Evolutionary conservation across 805 yeast species (phyloP), one percentile per base, ranked within the genome.

Genomic region (Metschnikowia henanensis): DNA sequence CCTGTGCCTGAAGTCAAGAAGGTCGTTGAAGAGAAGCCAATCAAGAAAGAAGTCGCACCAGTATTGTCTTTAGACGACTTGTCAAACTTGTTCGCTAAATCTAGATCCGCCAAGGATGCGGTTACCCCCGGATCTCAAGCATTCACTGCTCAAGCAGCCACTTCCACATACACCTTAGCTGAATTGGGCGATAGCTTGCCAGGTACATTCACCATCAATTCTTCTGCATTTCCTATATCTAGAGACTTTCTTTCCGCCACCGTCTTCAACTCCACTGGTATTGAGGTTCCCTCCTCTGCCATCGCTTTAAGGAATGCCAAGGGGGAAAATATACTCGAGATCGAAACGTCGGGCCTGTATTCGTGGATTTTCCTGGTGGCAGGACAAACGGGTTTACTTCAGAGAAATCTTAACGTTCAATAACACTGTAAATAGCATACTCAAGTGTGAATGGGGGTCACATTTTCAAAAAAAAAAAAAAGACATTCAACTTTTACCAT

Each of bases 61-160:
- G 66, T 70, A 17, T 52, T 71, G 57, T 65, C 75, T 4, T 56
- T 68, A 43, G 64, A 65, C 39, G 73, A 71, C 45, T 65, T 72
- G 50, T 61, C 71, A 10, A 51, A 38, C 37, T 60, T 72, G 46
- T 69, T 72, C 49, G 53, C 58, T 32, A 53, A 55, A 40, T 61
- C 68, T 62, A 56, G 61, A 35, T 36, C 55, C 19, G 28, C 31
- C n/a, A 41, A 37, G 10, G 21, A 34, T 22, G 35, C 39, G 20
- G 39, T 35, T 8, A 40, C 35, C 2, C 13, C 39, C 2, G 43
- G 51, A 29, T 21, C 45, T 8, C 41, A 36, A 21, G 10, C 29
- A n/a, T 52, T 59, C 39, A 49, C 49, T 23, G 41, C 59, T 15
- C 43, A 55, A 15, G 42, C 52, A 2, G 56, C 56, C 3, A 53